These are phyloP conservation scores for Boehmeria nivea DNA, from an alignment of 306 rosid genomes.

Conservation along the genomic window DNA sequence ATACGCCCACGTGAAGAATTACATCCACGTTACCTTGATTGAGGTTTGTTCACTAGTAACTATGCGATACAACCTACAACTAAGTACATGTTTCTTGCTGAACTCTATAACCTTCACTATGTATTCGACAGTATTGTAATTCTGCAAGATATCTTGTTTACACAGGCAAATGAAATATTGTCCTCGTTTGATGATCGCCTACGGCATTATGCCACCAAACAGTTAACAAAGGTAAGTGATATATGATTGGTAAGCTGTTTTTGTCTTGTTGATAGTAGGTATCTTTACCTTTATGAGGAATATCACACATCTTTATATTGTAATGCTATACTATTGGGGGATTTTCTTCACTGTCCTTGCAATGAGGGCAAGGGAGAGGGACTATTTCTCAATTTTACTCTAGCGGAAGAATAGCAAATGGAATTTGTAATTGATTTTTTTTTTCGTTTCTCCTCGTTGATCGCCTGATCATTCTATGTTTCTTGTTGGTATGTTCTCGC, in stretches of 20 bases:
- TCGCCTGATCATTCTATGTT: constrained; percentile 12
- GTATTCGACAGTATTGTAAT: background rate
- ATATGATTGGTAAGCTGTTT: background rate
- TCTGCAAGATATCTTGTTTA: constrained; percentile 26
- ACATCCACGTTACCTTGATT: constrained; percentile 79
- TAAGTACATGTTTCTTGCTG: background rate
- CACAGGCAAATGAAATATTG: constrained; percentile 86
- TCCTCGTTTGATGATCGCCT: constrained; percentile 89
- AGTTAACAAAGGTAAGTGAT: constrained; percentile 71
- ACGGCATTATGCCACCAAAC: constrained; percentile 74
- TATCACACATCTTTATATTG: too few species aligned
- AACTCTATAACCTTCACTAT: background rate
- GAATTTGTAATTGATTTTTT: background rate
- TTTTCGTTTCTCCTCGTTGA: background rate
- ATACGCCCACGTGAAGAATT: constrained; percentile 87
- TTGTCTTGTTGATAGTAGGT: background rate
- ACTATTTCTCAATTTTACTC: too few species aligned
- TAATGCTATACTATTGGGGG: too few species aligned
- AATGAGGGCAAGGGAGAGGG: too few species aligned
- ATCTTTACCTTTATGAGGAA: too few species aligned
- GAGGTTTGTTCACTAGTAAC: constrained; percentile 57
- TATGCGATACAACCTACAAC: background rate
- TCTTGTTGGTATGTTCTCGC: too few species aligned
- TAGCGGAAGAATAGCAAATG: too few species aligned
- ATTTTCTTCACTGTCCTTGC: too few species aligned